phyloP scores from a whole-genome alignment of 208 protist genomes.

The Leishmania mexicana region DNA sequence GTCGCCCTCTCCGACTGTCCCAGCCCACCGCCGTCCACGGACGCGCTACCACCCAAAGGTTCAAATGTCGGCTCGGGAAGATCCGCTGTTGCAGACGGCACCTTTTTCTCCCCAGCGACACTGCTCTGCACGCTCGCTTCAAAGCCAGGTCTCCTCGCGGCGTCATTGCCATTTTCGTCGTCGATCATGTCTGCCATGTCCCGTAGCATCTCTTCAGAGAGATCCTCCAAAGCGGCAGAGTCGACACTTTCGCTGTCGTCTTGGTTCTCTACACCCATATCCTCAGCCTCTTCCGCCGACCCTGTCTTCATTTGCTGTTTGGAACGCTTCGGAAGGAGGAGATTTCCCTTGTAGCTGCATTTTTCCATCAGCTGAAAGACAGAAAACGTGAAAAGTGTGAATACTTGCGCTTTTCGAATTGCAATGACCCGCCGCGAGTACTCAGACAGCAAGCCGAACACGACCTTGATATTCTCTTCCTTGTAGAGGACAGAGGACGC shows the following conservation, averaged over 20 bases:
- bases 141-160: background rate
- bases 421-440: constrained; percentile 45
- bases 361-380: constrained; percentile 87
- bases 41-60: background rate
- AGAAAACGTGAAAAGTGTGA: constrained; percentile 72
- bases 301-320: constrained; percentile 26
- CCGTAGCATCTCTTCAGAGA: constrained; percentile 40
- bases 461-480: constrained; percentile 74
- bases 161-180: constrained; percentile 29
- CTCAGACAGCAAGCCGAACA: constrained; percentile 70
- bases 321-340: constrained; percentile 65
- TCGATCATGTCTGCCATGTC: constrained; percentile 43
- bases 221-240: constrained; percentile 30
- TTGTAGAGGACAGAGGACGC: constrained; percentile 82
- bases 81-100: background rate
- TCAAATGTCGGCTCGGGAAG: constrained; percentile 11
- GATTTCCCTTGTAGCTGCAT: constrained; percentile 78
- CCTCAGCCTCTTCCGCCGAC: constrained; percentile 15
- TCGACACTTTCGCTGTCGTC: constrained; percentile 45
- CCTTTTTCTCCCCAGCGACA: background rate
- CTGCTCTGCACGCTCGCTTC: background rate
- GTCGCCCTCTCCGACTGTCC: constrained; percentile 9
- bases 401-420: constrained; percentile 43
- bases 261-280: constrained; percentile 11
- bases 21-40: constrained; percentile 11